Base-by-base conservation (phyloP, 768 basidiomycete genomes). In the Agaricus blazei region DNA sequence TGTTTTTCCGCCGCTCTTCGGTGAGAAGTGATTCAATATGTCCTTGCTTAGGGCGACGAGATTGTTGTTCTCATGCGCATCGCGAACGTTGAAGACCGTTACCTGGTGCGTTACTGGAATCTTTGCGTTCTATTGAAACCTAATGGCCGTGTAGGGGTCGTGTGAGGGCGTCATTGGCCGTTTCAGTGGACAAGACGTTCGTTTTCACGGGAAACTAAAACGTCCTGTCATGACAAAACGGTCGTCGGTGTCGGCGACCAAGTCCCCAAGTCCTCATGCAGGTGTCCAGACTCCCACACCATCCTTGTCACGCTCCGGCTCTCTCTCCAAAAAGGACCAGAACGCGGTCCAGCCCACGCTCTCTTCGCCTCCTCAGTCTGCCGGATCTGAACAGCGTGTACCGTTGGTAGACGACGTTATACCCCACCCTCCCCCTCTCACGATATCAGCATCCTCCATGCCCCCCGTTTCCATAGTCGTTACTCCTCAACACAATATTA, bases 161-260 rank as follows among this genome's bases (percentile, higher is more conserved):
- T 94, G 91, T 64, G 91, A 94, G 70, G 91, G 86, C 51, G 88
- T 93, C 51, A 87, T 93, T 2, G 91, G 91, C 9, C 77, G 82
- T 4, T 93, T 94, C 64, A 70, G 71, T 15, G 83, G 79, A 0
- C 59, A 67, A 23, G 72, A 85, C 55, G 91, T 94, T 9, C 78
- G 72, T 6, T 89, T 93, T 63, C 83, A 83, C 57, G 75, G 79
- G 2, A 87, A 83, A 60, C 79, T 94, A 58, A 93, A 94, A 75
- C 84, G 82, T 52, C 87, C 89, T 0, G 73, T 93, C 59, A 85
- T 87, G 76, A 79, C 88, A 3, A 90, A 88, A 68, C 80, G 90
- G 1, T 71, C 74, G 1, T 81, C 80, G 55, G 73, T 65, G 54
- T 58, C 67, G 57, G 24, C 59, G 4, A n/a, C 48, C n/a, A 56